Evolutionary conservation across 2,329 filamentous ascomycete species (phyloP).

Genomic region (Verticillium tricorpus): DNA sequence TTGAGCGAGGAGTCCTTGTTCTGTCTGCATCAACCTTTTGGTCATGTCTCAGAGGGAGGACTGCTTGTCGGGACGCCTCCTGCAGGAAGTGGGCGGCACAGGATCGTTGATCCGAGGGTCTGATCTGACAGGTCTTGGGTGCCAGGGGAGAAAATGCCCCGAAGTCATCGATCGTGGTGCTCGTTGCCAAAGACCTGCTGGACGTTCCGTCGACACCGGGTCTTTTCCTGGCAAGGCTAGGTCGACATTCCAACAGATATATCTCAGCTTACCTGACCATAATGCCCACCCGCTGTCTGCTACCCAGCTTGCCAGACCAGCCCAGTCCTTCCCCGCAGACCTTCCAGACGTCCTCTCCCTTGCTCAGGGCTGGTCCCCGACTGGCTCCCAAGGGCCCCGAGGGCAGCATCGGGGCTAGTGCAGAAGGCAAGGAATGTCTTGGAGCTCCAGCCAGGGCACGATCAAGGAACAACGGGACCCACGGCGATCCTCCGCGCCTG

Average conservation of each 20-base stretch:
- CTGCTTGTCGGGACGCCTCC: neutral
- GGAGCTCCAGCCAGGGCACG: neutral
- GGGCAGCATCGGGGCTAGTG: neutral
- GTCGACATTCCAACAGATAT: neutral
- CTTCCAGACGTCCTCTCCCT: neutral
- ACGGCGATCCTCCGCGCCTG: neutral
- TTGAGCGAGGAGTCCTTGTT: neutral
- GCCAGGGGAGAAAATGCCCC: neutral
- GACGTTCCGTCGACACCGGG: neutral
- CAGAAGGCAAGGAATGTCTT: conserved; percentile 3
- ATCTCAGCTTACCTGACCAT: neutral
- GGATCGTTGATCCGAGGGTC: neutral
- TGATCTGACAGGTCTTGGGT: conserved; percentile 2
- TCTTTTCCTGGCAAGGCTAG: neutral
- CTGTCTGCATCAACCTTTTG: neutral
- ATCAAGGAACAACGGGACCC: neutral
- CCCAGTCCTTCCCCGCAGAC: neutral
- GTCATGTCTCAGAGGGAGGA: neutral
- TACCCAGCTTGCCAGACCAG: neutral
- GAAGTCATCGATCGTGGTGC: too few species aligned
- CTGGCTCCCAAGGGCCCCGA: neutral
- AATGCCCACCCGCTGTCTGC: neutral
- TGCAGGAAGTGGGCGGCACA: neutral
- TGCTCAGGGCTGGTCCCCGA: neutral
- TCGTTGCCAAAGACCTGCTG: neutral